Evolutionary conservation across 2,329 filamentous ascomycete species (phyloP), one percentile per base, ranked within the genome.

Genomic region (Hymenoscyphus fructigenus): DNA sequence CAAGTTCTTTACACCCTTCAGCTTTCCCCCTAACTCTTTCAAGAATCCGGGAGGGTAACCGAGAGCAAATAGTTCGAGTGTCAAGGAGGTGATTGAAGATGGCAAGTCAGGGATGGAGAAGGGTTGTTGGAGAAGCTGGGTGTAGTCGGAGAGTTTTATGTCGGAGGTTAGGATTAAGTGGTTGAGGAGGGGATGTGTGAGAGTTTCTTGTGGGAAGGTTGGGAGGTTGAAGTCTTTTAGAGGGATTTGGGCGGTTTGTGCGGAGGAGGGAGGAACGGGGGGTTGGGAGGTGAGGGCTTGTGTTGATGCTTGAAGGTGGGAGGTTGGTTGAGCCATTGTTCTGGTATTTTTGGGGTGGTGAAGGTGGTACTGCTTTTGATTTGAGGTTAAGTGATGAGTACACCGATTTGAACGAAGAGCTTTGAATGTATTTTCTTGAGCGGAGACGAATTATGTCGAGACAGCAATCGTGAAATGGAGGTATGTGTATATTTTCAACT

Each of bases 81-180:
- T 82, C 1, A 83, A 73, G 63, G 72, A 73, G 38, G 79, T 78
- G 67, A 83, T 80, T 23, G 70, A 72, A 15, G 61, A 29, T 0
- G 81, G 81, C 0, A 82, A 72, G 2, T 70, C 65, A 2, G 79
- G 77, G 26, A 81, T 70, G 0, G 72, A 68, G 70, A 75, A 78
- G 14, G 75, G 69, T 14, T 68, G 56, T 3, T 32, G 60, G 44
- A 83, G 75, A 7, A 79, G 69, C 17, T 66, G 60, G 61, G 79
- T 76, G 73, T 83, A 83, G 47, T 80, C 78, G 67, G 79, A 77
- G 62, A 80, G 76, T 66, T 79, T 79, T 73, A 83, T 81, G 70
- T 82, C 81, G 55, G 77, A 78, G 56, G 81, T 82, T n/a, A 83
- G 72, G 28, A 80, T 83, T 17, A 83, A 72, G 32, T 79, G 76